A percentile compares a stretch with the other conserved stretches of the same genome.
phyloP scores from a whole-genome alignment of 257 asterid genomes.

The Buddleja alternifolia region DNA sequence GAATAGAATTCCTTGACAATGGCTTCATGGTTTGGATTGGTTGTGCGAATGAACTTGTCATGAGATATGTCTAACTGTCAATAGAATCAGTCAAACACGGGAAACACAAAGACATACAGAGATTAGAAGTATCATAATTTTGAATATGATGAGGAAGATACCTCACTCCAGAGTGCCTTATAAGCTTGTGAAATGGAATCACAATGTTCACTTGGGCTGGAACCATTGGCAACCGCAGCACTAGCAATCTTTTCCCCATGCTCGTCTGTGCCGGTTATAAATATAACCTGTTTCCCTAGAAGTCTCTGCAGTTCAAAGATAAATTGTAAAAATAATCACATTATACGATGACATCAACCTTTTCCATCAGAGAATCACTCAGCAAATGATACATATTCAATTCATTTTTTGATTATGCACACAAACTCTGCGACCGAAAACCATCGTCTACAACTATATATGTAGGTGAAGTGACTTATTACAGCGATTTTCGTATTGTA shows the following conservation, averaged over 20 bases:
- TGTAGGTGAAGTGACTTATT: background rate
- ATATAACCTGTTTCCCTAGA: constrained; percentile 75
- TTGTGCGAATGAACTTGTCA: constrained; percentile 90
- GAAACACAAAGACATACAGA: constrained; percentile 17
- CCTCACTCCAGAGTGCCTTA: constrained; percentile 82
- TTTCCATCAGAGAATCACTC: constrained; percentile 3
- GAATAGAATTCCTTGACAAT: constrained; percentile 86
- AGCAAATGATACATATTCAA: background rate
- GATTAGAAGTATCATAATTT: background rate
- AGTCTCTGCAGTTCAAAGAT: constrained; percentile 66
- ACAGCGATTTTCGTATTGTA: background rate
- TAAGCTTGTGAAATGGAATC: constrained; percentile 78
- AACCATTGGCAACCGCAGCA: constrained; percentile 81
- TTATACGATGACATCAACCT: constrained; percentile 1
- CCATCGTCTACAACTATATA: background rate
- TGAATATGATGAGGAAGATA: constrained; percentile 25
- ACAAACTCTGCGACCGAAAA: background rate
- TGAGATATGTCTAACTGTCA: constrained; percentile 82
- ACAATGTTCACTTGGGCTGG: constrained; percentile 79
- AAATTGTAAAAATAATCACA: constrained; percentile 11
- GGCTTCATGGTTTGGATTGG: constrained; percentile 77
- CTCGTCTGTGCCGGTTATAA: constrained; percentile 94
- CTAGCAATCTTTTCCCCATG: constrained; percentile 95
- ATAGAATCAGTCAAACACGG: constrained; percentile 28
- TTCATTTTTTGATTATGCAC: constrained; percentile 22